Percentiles rank a stretch among this genome's conserved stretches.
These are phyloP conservation scores for Fusarium sp. DNA, from an alignment of 2,329 filamentous ascomycete species.

Conservation along the genomic window DNA sequence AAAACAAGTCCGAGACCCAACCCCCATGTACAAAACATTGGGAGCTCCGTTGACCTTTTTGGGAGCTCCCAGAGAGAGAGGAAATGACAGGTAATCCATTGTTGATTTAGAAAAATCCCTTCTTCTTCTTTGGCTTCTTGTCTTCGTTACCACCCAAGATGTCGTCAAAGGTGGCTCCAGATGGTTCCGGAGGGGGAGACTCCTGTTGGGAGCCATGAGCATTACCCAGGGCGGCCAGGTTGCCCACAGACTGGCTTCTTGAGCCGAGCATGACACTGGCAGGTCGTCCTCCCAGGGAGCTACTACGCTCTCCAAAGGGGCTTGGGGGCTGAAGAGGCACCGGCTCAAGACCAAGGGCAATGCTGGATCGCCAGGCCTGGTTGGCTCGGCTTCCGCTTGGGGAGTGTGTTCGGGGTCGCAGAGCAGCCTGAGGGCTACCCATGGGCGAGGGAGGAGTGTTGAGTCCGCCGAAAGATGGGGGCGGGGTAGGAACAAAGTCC, in stretches of 20 bases:
- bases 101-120: constrained; percentile 53
- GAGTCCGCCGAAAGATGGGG: constrained; percentile 38
- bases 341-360: constrained; percentile 58
- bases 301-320: constrained; percentile 50
- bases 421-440: constrained; percentile 48
- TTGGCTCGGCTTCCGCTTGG: constrained; percentile 50
- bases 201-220: constrained; percentile 28
- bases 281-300: constrained; percentile 50
- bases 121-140: constrained; percentile 55
- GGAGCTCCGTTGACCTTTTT: constrained; percentile 1
- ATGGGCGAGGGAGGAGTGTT: constrained; percentile 44
- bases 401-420: constrained; percentile 55
- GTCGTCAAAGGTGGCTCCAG: constrained; percentile 61
- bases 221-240: constrained; percentile 47
- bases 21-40: constrained; percentile 20
- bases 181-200: constrained; percentile 38
- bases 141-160: constrained; percentile 55
- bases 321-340: constrained; percentile 53
- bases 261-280: constrained; percentile 48
- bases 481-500: constrained; percentile 39
- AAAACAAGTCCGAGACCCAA: constrained; percentile 6
- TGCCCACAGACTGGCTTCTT: constrained; percentile 51
- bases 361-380: constrained; percentile 56
- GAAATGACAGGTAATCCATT: neutral
- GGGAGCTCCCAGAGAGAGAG: constrained; percentile 12